phyloP scores from a whole-genome alignment of 2,329 filamentous ascomycete genomes.

The Cordyceps cateniannulata region DNA sequence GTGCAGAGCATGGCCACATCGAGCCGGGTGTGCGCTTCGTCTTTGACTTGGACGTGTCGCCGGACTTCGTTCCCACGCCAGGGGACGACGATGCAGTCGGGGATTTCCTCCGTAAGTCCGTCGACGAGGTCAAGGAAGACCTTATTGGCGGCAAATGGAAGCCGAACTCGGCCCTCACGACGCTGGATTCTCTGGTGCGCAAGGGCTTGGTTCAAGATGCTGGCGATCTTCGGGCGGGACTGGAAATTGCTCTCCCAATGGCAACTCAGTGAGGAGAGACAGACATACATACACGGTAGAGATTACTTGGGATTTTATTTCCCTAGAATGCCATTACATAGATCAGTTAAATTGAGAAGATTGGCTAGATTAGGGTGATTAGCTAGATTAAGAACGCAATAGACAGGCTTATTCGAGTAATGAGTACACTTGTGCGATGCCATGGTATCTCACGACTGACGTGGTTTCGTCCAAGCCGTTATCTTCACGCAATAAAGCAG shows the following conservation, averaged over 20 bases:
- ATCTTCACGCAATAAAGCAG: not conserved
- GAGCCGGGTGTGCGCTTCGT: conserved; percentile 33
- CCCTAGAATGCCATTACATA: no score
- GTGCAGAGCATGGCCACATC: conserved; percentile 25
- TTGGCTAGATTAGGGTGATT: not conserved
- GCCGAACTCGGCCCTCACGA: conserved; percentile 34
- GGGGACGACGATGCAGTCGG: conserved; percentile 23
- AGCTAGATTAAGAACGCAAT: not conserved
- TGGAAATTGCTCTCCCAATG: conserved; percentile 12
- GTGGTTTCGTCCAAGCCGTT: not conserved
- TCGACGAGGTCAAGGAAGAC: conserved; percentile 25
- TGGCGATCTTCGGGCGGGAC: conserved; percentile 14
- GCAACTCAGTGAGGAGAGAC: not conserved
- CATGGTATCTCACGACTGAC: not conserved
- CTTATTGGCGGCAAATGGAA: conserved; percentile 27
- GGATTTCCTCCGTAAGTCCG: conserved; percentile 21
- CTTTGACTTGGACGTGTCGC: conserved; percentile 27
- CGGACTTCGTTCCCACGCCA: conserved; percentile 18
- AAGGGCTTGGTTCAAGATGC: conserved; percentile 22
- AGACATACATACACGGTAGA: not conserved
- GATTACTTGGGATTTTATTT: no score
- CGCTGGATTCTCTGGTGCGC: conserved; percentile 30
- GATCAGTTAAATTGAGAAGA: not conserved
- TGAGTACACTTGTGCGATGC: no score
- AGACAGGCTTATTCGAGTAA: no score